Evolutionary conservation across 2,329 filamentous ascomycete genomes (phyloP), one percentile per base, ranked within the genome.

Genomic region (Colletotrichum caudatum): DNA sequence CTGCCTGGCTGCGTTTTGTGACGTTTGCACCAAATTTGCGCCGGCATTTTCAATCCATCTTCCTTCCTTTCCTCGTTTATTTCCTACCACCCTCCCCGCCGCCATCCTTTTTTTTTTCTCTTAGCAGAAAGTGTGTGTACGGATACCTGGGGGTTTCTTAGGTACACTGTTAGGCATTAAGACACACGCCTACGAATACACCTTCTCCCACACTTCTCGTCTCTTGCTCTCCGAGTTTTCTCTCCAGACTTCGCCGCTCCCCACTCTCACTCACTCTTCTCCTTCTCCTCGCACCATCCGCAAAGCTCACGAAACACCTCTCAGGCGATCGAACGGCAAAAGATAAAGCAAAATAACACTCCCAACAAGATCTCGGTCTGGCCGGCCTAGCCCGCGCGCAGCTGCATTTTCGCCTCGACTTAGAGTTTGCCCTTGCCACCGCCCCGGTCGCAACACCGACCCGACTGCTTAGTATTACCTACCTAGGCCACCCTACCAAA

Each of bases 401-500:
- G n/a, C n/a, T 57, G 33, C 48, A 69, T 58, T 59, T 60, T 60
- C 39, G 48, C 63, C 59, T 58, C 65, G 65, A 69, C 69, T 69
- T 63, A 71, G 59, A 71, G 65, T 71, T 71, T 64, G 69, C 59
- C 69, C 65, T 69, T 69, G 69, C 69, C 69, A 71, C 69, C 53
- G 69, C 69, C 69, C 69, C 65, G 65, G 69, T 69, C 54, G 69
- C 65, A 60, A 56, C 65, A 59, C 69, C 65, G 69, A 71, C 64
- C 64, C 69, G 64, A 68, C 51, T 50, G 18, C 59, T 65, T 59
- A 69, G 64, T 37, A 9, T n/a, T 46, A 29, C 29, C 29, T 29
- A 29, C 29, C 29, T 29, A 71, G 58, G 53, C 65, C 58, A 69
- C 69, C 35, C 65, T 59, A 71, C 54, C 69, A 35, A 69, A 69